A percentile compares a stretch with the other conserved stretches of the same genome.
Conservation (phyloP, 495 filamentous ascomycete genomes). For the Penicillium goetzii region DNA sequence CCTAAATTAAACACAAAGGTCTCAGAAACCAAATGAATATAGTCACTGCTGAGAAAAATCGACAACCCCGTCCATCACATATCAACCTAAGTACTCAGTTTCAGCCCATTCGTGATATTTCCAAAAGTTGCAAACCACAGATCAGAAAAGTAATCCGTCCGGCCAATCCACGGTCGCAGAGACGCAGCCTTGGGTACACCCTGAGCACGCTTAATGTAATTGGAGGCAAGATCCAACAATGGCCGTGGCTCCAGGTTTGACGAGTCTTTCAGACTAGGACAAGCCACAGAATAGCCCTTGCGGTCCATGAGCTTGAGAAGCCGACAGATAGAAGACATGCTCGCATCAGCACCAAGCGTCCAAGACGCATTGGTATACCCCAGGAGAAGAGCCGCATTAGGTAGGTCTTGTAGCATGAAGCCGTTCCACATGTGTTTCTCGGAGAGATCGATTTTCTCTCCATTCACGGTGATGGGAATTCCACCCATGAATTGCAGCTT, state of each 20-base stretch:
- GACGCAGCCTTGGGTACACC: not conserved
- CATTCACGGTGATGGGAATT: conserved; percentile 33
- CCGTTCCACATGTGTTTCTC: conserved; percentile 46
- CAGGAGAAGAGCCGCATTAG: conserved; percentile 40
- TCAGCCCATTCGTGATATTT: conserved; percentile 2
- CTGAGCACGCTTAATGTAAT: conserved; percentile 2
- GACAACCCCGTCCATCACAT: not conserved
- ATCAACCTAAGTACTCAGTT: not conserved
- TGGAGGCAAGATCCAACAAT: not conserved
- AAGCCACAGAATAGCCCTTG: not conserved
- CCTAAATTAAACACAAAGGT: not conserved
- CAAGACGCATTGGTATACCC: conserved; percentile 48
- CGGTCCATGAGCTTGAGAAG: conserved; percentile 10
- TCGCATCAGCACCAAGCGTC: conserved; percentile 47
- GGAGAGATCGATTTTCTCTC: conserved; percentile 19
- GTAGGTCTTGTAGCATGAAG: conserved; percentile 46
- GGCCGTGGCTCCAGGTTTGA: not conserved
- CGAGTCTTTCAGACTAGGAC: not conserved
- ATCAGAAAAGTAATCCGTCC: conserved; percentile 5
- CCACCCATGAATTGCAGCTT: conserved; percentile 38
- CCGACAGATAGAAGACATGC: conserved; percentile 32
- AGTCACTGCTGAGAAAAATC: not conserved
- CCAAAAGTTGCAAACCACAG: conserved; percentile 3
- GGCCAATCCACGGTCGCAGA: not conserved
- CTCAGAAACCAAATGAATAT: not conserved